phyloP scores from a whole-genome alignment of 495 filamentous ascomycete species.

The Lasiosphaeria ovina region DNA sequence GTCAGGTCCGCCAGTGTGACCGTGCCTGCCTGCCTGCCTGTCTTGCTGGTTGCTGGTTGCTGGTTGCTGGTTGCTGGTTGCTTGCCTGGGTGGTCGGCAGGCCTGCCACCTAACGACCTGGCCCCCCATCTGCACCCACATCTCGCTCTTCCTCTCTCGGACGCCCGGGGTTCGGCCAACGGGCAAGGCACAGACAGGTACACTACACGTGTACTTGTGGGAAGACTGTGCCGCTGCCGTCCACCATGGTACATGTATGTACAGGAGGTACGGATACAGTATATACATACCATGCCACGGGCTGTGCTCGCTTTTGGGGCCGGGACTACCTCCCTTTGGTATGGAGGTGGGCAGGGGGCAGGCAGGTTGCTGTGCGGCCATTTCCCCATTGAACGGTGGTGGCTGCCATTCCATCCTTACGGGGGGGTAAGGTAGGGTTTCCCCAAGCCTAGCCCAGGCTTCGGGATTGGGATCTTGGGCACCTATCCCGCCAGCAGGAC shows the following conservation, averaged over 20 bases:
- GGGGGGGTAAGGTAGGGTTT: too few species aligned
- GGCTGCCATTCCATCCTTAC: too few species aligned
- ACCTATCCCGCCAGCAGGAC: conserved; percentile 4
- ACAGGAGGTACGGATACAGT: too few species aligned
- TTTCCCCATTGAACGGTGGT: too few species aligned
- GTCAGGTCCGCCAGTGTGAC: conserved; percentile 18
- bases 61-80: conserved; percentile 12
- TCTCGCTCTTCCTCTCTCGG: conserved; percentile 15
- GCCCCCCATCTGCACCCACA: neutral
- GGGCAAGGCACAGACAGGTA: conserved; percentile 2
- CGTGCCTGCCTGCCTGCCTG: conserved; percentile 22
- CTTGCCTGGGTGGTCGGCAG: conserved; percentile 9
- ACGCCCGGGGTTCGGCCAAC: conserved; percentile 18
- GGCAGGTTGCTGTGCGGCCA: too few species aligned
- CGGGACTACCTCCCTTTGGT: neutral
- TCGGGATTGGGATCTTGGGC: conserved; percentile 14
- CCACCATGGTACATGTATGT: too few species aligned
- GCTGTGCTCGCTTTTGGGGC: neutral
- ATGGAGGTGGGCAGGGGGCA: neutral
- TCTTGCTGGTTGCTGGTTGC: conserved; percentile 14
- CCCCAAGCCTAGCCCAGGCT: neutral
- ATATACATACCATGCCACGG: neutral
- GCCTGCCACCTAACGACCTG: neutral
- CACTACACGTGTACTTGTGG: conserved; percentile 12
- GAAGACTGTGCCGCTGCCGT: neutral